phyloP scores from a whole-genome alignment of 148 eudicot species.

The Camellia sinensis region DNA sequence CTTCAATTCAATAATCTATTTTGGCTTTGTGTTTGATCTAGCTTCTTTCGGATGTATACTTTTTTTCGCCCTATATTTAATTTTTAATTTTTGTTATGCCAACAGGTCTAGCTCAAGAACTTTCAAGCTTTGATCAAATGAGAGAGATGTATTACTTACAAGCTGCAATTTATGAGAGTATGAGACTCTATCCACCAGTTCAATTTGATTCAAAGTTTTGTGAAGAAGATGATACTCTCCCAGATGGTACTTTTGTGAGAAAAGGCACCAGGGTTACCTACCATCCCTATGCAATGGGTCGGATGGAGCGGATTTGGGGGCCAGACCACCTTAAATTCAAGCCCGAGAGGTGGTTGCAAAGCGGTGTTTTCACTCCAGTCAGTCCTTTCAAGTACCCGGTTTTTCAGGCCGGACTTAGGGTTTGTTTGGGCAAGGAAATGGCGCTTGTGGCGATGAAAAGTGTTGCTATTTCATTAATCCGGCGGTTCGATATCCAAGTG shows the following conservation, averaged over 20 bases:
- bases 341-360: slow-evolving; percentile 23
- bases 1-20: too few species aligned
- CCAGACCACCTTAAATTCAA: slow-evolving; percentile 23
- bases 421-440: slow-evolving; percentile 29
- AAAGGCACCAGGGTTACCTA: slow-evolving; percentile 25
- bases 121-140: slow-evolving; percentile 17
- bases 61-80: too few species aligned
- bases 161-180: slow-evolving; percentile 21
- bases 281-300: slow-evolving; percentile 30
- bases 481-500: slow-evolving; percentile 39
- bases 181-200: slow-evolving; percentile 27
- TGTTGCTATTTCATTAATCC: slow-evolving; percentile 32
- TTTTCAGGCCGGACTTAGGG: slow-evolving; percentile 31
- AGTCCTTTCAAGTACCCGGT: slow-evolving; percentile 30
- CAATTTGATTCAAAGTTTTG: slow-evolving; percentile 31
- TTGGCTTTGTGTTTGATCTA: too few species aligned
- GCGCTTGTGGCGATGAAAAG: slow-evolving; percentile 28
- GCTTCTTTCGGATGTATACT: too few species aligned
- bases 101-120: background rate
- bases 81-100: too few species aligned
- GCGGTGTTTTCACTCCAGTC: slow-evolving; percentile 9
- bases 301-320: slow-evolving; percentile 27
- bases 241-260: slow-evolving; percentile 15
- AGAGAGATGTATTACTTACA: slow-evolving; percentile 24
- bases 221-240: slow-evolving; percentile 20